A percentile compares a stretch with the other conserved stretches of the same genome.
phyloP scores from a whole-genome alignment of 2,329 filamentous ascomycete genomes.

The Fusarium sp. region DNA sequence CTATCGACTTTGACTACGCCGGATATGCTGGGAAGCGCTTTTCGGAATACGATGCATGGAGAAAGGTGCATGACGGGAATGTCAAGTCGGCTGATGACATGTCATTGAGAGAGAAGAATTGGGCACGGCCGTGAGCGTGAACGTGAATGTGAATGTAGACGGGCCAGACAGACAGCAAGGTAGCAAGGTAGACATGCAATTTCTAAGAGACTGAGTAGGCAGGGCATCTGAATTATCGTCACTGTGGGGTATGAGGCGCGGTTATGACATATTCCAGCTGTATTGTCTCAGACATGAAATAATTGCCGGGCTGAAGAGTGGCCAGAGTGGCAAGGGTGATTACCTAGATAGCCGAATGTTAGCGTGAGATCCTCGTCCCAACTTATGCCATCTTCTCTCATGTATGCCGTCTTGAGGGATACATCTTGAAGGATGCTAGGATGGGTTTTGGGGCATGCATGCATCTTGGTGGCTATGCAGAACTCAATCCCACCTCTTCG shows the following conservation, averaged over 20 bases:
- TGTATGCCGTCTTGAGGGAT: too few relatives aligned
- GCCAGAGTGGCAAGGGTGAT: background rate
- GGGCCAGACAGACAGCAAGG: background rate
- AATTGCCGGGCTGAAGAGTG: background rate
- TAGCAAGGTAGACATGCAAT: constrained; percentile 10
- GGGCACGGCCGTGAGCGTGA: constrained; percentile 22
- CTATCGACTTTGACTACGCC: constrained; percentile 44
- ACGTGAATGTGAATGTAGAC: background rate
- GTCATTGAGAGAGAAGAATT: constrained; percentile 27
- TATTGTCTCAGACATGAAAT: background rate
- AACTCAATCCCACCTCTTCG: background rate
- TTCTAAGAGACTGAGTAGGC: background rate
- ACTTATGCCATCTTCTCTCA: too few relatives aligned
- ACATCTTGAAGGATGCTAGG: background rate
- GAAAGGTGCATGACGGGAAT: constrained; percentile 12
- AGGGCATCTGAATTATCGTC: background rate
- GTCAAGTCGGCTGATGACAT: background rate
- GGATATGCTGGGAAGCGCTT: constrained; percentile 42
- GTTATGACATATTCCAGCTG: background rate
- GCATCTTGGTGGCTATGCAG: background rate
- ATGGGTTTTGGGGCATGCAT: too few relatives aligned
- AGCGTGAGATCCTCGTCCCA: background rate
- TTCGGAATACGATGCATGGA: constrained; percentile 41
- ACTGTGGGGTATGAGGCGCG: background rate
- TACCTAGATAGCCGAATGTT: background rate